Evolutionary conservation across 768 basidiomycete genomes (phyloP).

Genomic region (Xerocomus spinulosus): DNA sequence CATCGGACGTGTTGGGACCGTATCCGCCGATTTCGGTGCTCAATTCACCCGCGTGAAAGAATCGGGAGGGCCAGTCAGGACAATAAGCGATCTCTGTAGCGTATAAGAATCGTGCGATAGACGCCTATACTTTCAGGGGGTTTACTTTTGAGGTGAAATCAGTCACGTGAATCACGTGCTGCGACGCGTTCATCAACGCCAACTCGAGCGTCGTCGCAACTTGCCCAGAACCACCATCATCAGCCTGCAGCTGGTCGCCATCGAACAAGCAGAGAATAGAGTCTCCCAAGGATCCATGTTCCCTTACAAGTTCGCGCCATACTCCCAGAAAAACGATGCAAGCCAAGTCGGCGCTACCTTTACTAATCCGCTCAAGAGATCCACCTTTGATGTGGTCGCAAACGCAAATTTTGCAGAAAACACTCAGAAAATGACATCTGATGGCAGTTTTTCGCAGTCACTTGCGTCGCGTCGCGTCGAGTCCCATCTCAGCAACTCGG

Average conservation of each 20-base stretch:
- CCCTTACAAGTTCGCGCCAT: constrained; percentile 17
- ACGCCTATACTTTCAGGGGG: too few relatives aligned
- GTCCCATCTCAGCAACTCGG: constrained; percentile 7
- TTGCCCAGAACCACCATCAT: not conserved
- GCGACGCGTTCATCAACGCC: constrained; percentile 2
- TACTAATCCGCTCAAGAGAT: constrained; percentile 6
- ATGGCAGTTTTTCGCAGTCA: constrained; percentile 8
- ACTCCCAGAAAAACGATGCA: constrained; percentile 9
- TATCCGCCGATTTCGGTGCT: constrained; percentile 21
- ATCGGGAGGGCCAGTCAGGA: too few relatives aligned
- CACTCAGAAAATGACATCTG: constrained; percentile 1
- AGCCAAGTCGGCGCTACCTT: constrained; percentile 4
- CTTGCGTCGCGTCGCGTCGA: constrained; percentile 12
- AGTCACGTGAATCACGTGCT: constrained; percentile 17
- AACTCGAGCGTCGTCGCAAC: not conserved
- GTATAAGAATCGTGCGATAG: too few relatives aligned
- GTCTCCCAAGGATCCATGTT: constrained; percentile 6
- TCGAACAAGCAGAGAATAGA: not conserved
- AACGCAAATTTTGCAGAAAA: constrained; percentile 10
- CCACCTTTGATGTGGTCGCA: constrained; percentile 1
- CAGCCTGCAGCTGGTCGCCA: too few relatives aligned
- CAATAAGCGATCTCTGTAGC: too few relatives aligned
- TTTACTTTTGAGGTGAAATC: too few relatives aligned
- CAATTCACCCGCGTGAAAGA: not conserved
- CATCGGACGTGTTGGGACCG: constrained; percentile 15